phyloP scores from a whole-genome alignment of 805 yeast genomes.

The Teunomyces pallodes region DNA sequence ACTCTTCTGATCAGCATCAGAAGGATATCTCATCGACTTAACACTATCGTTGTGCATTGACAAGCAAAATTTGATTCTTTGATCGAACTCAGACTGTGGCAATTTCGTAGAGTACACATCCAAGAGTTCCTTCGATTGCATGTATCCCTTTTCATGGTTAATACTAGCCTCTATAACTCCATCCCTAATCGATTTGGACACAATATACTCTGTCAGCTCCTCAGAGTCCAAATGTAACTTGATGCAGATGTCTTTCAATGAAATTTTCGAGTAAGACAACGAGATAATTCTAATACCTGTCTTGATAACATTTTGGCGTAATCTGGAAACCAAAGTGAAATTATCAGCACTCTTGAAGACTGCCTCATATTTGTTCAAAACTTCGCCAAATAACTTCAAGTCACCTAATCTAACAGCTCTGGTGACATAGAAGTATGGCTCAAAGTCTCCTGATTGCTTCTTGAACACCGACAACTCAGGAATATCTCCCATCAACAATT shows the following conservation, averaged over 20 bases:
- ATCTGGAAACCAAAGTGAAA: conserved; percentile 78
- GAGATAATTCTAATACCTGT: conserved; percentile 95
- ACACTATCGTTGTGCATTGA: conserved; percentile 88
- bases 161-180: conserved; percentile 95
- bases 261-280: conserved; percentile 83
- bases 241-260: conserved; percentile 90
- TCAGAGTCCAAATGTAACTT: conserved; percentile 90
- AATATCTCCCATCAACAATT: conserved; percentile 92
- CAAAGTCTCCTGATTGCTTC: conserved; percentile 53
- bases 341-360: conserved; percentile 72
- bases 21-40: conserved; percentile 91
- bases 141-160: conserved; percentile 85
- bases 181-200: conserved; percentile 93
- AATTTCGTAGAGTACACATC: conserved; percentile 84
- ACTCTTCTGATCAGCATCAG: conserved; percentile 30
- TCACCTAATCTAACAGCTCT: conserved; percentile 93
- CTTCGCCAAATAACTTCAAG: conserved; percentile 71
- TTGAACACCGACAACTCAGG: conserved; percentile 85
- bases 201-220: conserved; percentile 94
- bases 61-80: conserved; percentile 90
- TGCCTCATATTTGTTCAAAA: conserved; percentile 59
- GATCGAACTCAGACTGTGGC: conserved; percentile 87
- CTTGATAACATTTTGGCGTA: conserved; percentile 95
- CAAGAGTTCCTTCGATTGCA: conserved; percentile 83
- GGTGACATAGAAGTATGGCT: conserved; percentile 83